These are phyloP conservation scores for Pichia occidentalis DNA, from an alignment of 805 yeast genomes.

Conservation along the genomic window DNA sequence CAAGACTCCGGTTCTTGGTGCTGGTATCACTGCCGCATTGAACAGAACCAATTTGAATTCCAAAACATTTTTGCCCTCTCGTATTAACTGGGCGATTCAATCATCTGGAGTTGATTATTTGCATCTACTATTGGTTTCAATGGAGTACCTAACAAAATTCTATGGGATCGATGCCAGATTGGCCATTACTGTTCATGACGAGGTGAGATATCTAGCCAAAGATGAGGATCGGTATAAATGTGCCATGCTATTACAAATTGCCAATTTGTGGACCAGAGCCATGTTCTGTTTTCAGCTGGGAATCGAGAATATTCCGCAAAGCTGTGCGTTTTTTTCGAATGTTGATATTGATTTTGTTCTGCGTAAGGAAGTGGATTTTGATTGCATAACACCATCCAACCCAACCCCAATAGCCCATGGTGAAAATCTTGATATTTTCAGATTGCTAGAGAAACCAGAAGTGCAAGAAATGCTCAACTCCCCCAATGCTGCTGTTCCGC, in stretches of 20 bases:
- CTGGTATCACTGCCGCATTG: constrained; percentile 85
- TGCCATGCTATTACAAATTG: constrained; percentile 78
- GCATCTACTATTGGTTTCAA: constrained; percentile 75
- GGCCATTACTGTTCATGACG: constrained; percentile 90
- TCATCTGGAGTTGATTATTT: constrained; percentile 96
- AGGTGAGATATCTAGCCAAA: constrained; percentile 71
- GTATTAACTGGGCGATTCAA: constrained; percentile 97
- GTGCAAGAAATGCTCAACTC: constrained; percentile 22
- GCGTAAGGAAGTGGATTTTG: constrained; percentile 88
- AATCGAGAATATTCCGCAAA: constrained; percentile 81
- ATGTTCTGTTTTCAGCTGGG: constrained; percentile 93
- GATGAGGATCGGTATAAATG: constrained; percentile 69
- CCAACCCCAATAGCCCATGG: constrained; percentile 69
- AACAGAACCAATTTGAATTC: constrained; percentile 56
- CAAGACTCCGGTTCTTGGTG: constrained; percentile 85
- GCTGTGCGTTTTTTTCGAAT: constrained; percentile 91
- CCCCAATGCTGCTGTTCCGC: too few species aligned
- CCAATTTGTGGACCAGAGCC: constrained; percentile 94
- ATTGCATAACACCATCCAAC: constrained; percentile 88
- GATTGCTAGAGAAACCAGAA: constrained; percentile 39
- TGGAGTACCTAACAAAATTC: constrained; percentile 70
- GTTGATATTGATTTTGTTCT: constrained; percentile 85
- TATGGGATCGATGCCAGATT: constrained; percentile 71
- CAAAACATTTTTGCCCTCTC: constrained; percentile 70
- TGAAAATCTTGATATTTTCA: constrained; percentile 57